These are phyloP conservation scores for Erythrophleum ivorense DNA, from an alignment of 331 rosid genomes.

Conservation along the genomic window DNA sequence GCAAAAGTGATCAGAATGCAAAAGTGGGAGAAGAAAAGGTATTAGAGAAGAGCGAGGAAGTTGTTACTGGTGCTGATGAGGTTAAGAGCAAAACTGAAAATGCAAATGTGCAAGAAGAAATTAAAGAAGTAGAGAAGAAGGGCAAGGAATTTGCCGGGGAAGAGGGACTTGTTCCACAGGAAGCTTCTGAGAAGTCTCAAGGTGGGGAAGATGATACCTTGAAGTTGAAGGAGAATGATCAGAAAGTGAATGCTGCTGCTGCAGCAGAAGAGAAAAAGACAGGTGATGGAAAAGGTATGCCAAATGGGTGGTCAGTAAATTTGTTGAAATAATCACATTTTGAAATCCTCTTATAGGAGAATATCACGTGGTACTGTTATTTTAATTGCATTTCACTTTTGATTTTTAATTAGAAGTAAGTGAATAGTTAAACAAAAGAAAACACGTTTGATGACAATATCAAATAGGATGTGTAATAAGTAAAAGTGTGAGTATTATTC, in stretches of 20 bases:
- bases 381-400: neutral
- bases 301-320: neutral
- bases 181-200: neutral
- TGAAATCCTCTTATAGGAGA: neutral
- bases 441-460: no score
- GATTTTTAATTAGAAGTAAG: neutral
- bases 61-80: neutral
- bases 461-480: no score
- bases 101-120: neutral
- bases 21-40: neutral
- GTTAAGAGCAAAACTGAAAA: neutral
- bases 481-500: no score
- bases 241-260: constrained; percentile 16
- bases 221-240: constrained; percentile 31
- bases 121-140: constrained; percentile 13
- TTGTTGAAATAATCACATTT: neutral
- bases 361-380: neutral
- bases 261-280: constrained; percentile 25
- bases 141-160: constrained; percentile 26
- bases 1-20: neutral
- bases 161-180: neutral
- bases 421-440: no score
- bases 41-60: neutral
- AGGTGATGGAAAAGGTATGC: constrained; percentile 47
- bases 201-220: constrained; percentile 19